phyloP scores from a whole-genome alignment of 2,329 filamentous ascomycete species.

The Mycocentrospora acerina region DNA sequence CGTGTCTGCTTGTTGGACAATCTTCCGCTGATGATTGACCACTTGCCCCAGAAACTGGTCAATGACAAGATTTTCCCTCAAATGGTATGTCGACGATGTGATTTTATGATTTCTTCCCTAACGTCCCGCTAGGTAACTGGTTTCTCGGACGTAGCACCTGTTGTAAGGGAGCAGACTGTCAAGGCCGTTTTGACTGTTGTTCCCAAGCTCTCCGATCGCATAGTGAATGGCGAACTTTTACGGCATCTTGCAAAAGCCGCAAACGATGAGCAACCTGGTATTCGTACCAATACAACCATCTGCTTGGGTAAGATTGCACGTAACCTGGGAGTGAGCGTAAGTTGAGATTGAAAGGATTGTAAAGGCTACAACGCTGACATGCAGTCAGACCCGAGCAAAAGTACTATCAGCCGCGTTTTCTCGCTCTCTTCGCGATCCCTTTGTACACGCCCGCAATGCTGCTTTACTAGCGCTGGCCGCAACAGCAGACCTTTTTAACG shows the following conservation, averaged over 20 bases:
- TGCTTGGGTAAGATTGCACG: slow-evolving; percentile 95
- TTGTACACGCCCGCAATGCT: slow-evolving; percentile 90
- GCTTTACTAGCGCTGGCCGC: slow-evolving; percentile 82
- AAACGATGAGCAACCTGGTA: slow-evolving; percentile 96
- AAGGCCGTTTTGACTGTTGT: slow-evolving; percentile 90
- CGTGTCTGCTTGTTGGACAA: slow-evolving; percentile 89
- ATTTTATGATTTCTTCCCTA: too few species aligned
- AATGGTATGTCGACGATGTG: slow-evolving; percentile 58
- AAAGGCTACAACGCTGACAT: slow-evolving; percentile 3
- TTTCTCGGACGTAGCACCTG: slow-evolving; percentile 86
- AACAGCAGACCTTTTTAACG: slow-evolving; percentile 81
- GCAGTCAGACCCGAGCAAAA: slow-evolving; percentile 70
- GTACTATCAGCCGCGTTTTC: slow-evolving; percentile 92
- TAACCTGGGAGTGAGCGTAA: slow-evolving; percentile 68
- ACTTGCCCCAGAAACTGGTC: slow-evolving; percentile 81
- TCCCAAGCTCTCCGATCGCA: slow-evolving; percentile 84
- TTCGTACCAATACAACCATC: slow-evolving; percentile 96
- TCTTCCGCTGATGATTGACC: slow-evolving; percentile 86
- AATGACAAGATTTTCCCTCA: slow-evolving; percentile 97
- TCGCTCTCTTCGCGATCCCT: slow-evolving; percentile 85
- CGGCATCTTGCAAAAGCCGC: slow-evolving; percentile 91
- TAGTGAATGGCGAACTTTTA: slow-evolving; percentile 89
- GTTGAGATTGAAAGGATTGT: slow-evolving; percentile 6
- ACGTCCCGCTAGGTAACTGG: slow-evolving; percentile 68
- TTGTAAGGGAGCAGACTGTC: slow-evolving; percentile 92